Percentiles rank a stretch among this genome's conserved stretches.
These are phyloP conservation scores for Petunia axillaris DNA, from an alignment of 257 asterid genomes.

Conservation along the genomic window DNA sequence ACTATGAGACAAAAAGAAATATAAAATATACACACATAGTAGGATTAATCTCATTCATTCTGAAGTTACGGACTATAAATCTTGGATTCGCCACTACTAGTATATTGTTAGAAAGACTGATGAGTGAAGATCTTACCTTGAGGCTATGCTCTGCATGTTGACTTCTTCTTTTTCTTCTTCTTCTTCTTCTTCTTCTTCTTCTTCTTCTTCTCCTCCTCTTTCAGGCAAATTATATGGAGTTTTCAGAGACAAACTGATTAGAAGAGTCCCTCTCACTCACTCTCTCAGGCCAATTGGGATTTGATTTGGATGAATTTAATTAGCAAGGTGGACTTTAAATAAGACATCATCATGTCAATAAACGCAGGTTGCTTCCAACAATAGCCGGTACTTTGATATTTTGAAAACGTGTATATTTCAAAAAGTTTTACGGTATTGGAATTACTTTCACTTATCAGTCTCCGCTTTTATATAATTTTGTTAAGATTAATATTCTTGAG, in stretches of 20 bases:
- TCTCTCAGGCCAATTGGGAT: not conserved
- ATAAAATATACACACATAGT: not conserved
- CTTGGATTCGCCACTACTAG: not conserved
- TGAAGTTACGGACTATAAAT: too few species aligned
- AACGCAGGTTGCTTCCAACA: not conserved
- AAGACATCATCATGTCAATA: not conserved
- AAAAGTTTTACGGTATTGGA: too few species aligned
- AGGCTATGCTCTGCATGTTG: conserved; percentile 19
- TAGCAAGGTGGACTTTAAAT: not conserved
- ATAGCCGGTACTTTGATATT: too few species aligned
- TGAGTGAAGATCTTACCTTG: conserved; percentile 24
- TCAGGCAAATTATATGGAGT: not conserved
- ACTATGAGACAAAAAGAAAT: too few species aligned
- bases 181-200: too few species aligned
- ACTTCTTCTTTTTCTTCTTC: not conserved
- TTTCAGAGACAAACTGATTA: not conserved
- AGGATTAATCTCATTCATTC: not conserved
- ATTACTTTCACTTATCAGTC: too few species aligned
- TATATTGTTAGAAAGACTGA: not conserved
- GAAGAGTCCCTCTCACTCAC: not conserved
- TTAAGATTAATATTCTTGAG: too few species aligned
- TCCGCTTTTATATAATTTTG: too few species aligned
- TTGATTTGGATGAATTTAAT: not conserved
- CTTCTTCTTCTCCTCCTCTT: not conserved
- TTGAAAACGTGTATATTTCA: too few species aligned